These are phyloP conservation scores for Trichoderma asperellum DNA, from an alignment of 2,329 filamentous ascomycete species.

Conservation along the genomic window DNA sequence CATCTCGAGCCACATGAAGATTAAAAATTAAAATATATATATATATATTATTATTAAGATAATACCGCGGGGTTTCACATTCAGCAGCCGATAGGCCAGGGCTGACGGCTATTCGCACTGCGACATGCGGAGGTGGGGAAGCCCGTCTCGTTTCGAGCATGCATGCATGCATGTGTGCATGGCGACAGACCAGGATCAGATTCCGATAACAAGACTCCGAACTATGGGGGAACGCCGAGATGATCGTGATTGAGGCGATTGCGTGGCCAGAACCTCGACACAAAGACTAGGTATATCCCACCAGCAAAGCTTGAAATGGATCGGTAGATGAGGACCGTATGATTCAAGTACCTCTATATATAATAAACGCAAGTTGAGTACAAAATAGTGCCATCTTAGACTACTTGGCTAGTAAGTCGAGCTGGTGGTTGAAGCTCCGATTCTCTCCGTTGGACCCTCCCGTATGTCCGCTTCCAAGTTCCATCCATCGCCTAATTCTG, in stretches of 20 bases:
- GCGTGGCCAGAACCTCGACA: neutral
- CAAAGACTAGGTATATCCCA: neutral
- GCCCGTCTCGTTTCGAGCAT: neutral
- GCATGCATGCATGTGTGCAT: constrained; percentile 22
- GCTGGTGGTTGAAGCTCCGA: constrained; percentile 23
- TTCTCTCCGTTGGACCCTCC: constrained; percentile 24
- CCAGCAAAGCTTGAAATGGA: neutral
- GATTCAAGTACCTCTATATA: neutral
- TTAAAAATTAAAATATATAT: neutral
- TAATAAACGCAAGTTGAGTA: neutral
- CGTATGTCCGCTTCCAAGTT: neutral
- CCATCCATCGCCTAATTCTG: neutral
- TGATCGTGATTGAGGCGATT: neutral
- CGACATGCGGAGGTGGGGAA: constrained; percentile 21
- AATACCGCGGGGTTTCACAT: constrained; percentile 6
- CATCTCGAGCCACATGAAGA: constrained; percentile 10
- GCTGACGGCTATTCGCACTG: constrained; percentile 6
- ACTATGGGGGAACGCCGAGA: neutral
- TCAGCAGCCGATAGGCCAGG: constrained; percentile 5
- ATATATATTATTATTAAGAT: neutral
- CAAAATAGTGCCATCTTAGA: neutral
- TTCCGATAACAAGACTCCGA: neutral
- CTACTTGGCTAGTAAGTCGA: neutral
- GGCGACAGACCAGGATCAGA: neutral
- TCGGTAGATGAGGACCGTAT: neutral